Conservation (phyloP, 441 rosid genomes). For the Corymbia calophylla region DNA sequence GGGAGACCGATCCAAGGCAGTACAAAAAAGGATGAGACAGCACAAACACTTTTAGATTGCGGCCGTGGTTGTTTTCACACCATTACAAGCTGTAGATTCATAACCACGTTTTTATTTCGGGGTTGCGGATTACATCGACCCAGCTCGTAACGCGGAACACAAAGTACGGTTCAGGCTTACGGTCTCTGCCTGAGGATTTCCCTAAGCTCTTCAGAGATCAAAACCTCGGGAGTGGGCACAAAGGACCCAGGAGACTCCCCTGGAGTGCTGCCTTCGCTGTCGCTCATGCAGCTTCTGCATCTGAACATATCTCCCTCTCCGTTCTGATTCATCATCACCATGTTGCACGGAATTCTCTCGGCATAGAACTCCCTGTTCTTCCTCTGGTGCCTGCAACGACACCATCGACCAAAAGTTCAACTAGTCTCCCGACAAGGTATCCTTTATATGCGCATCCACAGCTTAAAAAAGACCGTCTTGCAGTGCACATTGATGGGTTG, state of each 20-base stretch:
- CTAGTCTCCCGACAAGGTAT: neutral
- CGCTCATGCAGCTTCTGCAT: slow-evolving; percentile 12
- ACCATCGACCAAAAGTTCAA: neutral
- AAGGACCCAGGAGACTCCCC: slow-evolving; percentile 18
- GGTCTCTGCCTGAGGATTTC: slow-evolving; percentile 2
- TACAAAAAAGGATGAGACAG: neutral
- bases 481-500: neutral
- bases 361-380: slow-evolving; percentile 30
- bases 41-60: neutral
- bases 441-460: neutral
- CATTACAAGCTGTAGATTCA: neutral
- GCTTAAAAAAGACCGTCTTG: neutral
- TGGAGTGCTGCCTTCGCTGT: slow-evolving; percentile 5
- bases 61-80: neutral
- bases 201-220: slow-evolving; percentile 18
- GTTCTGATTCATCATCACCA: slow-evolving; percentile 35
- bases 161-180: neutral
- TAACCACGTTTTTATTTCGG: neutral
- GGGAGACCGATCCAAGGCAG: neutral
- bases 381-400: slow-evolving; percentile 20
- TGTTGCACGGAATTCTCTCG: slow-evolving; percentile 24
- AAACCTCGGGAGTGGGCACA: slow-evolving; percentile 22
- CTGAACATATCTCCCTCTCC: slow-evolving; percentile 32
- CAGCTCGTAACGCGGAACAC: neutral
- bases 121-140: neutral